These are phyloP conservation scores for Diplotaxis tenuifolia DNA, from an alignment of 345 rosid genomes.

Conservation along the genomic window DNA sequence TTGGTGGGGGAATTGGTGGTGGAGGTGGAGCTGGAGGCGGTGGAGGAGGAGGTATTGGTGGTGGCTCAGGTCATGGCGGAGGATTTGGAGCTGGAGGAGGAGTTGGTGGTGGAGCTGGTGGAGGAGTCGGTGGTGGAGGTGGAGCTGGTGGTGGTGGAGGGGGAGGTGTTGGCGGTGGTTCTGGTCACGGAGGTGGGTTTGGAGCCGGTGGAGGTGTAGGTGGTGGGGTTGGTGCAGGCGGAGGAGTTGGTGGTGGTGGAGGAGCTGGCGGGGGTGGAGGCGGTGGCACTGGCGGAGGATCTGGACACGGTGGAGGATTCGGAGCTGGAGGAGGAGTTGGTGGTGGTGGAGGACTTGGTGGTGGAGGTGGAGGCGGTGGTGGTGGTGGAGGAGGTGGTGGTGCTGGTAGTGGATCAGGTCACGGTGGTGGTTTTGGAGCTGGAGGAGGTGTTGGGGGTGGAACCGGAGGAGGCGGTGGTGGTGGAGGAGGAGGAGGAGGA, in stretches of 20 bases:
- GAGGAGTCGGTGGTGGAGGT: slow-evolving; percentile 41
- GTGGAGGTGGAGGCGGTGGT: slow-evolving; percentile 45
- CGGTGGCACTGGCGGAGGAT: slow-evolving; percentile 45
- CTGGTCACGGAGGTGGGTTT: slow-evolving; percentile 42
- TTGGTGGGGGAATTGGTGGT: slow-evolving; percentile 41
- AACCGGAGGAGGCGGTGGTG: slow-evolving; percentile 39
- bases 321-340: slow-evolving; percentile 50
- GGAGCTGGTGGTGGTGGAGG: slow-evolving; percentile 53
- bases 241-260: slow-evolving; percentile 35
- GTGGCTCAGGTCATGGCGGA: slow-evolving; percentile 38
- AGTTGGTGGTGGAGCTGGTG: slow-evolving; percentile 41
- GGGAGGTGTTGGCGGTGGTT: slow-evolving; percentile 43
- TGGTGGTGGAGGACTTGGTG: slow-evolving; percentile 41
- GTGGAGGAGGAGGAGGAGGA: slow-evolving; percentile 43
- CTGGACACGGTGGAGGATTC: slow-evolving; percentile 43
- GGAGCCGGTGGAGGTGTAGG: slow-evolving; percentile 50
- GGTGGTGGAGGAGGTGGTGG: slow-evolving; percentile 40
- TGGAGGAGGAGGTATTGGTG: slow-evolving; percentile 33
- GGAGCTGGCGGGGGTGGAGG: slow-evolving; percentile 55
- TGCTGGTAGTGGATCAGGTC: slow-evolving; percentile 43
- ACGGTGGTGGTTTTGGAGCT: slow-evolving; percentile 48
- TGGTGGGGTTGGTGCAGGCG: slow-evolving; percentile 37
- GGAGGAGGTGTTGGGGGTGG: too few species aligned
- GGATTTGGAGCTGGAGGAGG: slow-evolving; percentile 49
- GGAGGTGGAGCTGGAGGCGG: slow-evolving; percentile 40